Base-by-base conservation (phyloP, 2,329 filamentous ascomycete species). In the Botrytis fragariae region DNA sequence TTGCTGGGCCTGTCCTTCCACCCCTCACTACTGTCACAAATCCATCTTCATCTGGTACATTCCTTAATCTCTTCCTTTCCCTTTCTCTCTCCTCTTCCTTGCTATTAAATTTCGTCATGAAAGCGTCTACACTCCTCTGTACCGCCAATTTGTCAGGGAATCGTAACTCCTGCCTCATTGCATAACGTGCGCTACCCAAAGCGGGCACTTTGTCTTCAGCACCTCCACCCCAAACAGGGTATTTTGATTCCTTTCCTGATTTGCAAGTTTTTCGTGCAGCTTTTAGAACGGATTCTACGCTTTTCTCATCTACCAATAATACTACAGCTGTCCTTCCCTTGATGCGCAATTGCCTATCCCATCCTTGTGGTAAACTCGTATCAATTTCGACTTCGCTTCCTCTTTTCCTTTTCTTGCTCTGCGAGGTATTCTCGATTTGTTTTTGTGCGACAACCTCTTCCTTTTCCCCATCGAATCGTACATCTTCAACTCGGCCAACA, bases 21-120 rank as follows among this genome's bases (percentile, higher is more conserved):
- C 94, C 94, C 72, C 93, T 88, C 1, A 91, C 92, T 37, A 99
- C 96, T 5, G 95, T 98, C 67, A 98, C 88, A 81, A 99, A 99
- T 2, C 96, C 96, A 82, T 99, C 96, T 80, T 94, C 95, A 82
- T 99, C 96, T 0, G 95, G 94, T 79, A 94, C 91, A 77, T 92
- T 91, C 74, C 93, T 90, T 75, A 91, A 84, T 72, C 88, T 84
- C 83, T 89, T 90, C 80, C 84, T 92, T 80, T 85, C 87, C 83
- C 84, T 90, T 76, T 80, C 87, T 77, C 85, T 91, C 82, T 86
- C 91, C 83, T 82, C 89, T 86, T 88, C 92, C 84, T 86, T 93
- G 84, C 80, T 88, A 84, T 86, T 92, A 84, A 94, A 98, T n/a
- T 90, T 86, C 35, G 88, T 87, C 87, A 98, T 97, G 85, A 94